Conservation (phyloP, 2,329 filamentous ascomycete genomes). For the Ceratocystis albifundus region DNA sequence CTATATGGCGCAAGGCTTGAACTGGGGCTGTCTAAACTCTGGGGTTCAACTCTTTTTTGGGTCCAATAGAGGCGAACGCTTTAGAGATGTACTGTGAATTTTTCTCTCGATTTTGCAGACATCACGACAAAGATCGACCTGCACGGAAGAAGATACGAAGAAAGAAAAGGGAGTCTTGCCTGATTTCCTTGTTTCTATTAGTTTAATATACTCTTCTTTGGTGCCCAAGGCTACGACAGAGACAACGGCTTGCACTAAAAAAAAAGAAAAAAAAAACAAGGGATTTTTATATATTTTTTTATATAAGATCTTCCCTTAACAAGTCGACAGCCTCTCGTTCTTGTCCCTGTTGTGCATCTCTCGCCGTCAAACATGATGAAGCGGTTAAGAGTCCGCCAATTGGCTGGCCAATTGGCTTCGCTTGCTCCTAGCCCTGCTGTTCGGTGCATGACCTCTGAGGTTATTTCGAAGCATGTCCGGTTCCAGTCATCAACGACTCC, state of each 20-base stretch:
- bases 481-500: constrained; percentile 31
- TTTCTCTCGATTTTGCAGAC: constrained; percentile 9
- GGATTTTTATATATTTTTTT: constrained; percentile 5
- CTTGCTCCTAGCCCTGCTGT: constrained; percentile 16
- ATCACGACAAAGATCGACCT: constrained; percentile 1
- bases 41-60: background rate
- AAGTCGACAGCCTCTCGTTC: background rate
- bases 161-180: background rate
- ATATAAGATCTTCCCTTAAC: background rate
- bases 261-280: background rate
- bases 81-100: background rate
- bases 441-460: constrained; percentile 12
- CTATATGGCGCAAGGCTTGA: constrained; percentile 6
- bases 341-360: constrained; percentile 7
- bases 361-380: constrained; percentile 22
- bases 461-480: constrained; percentile 24
- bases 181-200: background rate
- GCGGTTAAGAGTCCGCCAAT: constrained; percentile 23
- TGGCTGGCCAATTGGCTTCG: constrained; percentile 23
- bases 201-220: constrained; percentile 1
- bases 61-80: constrained; percentile 14
- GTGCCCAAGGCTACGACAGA: background rate
- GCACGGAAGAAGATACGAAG: constrained; percentile 5
- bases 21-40: too few relatives aligned
- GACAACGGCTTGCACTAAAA: background rate